Conservation (phyloP, 805 yeast genomes). For the Suhomyces tanzawaensis region DNA sequence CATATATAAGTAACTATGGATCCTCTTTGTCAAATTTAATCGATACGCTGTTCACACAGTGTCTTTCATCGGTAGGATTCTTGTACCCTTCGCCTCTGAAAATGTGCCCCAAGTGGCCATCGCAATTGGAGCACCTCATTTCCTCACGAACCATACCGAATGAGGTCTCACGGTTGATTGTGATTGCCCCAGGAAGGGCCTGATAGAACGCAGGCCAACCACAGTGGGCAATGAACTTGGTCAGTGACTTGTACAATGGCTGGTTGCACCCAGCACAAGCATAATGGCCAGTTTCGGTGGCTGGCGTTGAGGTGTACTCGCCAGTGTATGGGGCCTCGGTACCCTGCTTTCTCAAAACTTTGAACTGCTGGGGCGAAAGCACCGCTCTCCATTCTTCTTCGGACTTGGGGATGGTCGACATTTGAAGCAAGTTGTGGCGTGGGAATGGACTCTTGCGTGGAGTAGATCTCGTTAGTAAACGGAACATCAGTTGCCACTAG, state of each 20-base stretch:
- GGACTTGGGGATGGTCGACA: constrained; percentile 23
- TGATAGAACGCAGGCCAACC: constrained; percentile 99
- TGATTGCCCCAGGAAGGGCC: constrained; percentile 79
- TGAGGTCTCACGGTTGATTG: constrained; percentile 55
- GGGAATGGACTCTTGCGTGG: too few relatives aligned
- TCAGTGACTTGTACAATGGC: constrained; percentile 73
- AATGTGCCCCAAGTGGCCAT: constrained; percentile 94
- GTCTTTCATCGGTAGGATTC: constrained; percentile 88
- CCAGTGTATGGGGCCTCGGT: constrained; percentile 71
- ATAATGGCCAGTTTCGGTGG: constrained; percentile 60
- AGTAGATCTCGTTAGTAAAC: too few relatives aligned
- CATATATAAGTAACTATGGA: too few relatives aligned
- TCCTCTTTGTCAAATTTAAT: constrained; percentile 57
- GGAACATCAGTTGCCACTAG: too few relatives aligned
- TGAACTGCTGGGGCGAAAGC: constrained; percentile 72
- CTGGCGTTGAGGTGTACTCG: constrained; percentile 52
- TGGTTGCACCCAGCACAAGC: constrained; percentile 81
- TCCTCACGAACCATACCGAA: constrained; percentile 85
- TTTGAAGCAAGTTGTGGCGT: too few relatives aligned
- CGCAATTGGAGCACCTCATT: constrained; percentile 84
- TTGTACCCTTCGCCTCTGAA: constrained; percentile 91
- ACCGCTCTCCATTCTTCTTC: constrained; percentile 79
- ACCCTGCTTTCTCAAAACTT: constrained; percentile 70
- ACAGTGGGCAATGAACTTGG: constrained; percentile 88
- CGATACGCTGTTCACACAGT: constrained; percentile 88